Percentiles rank a stretch among this genome's conserved stretches.
Conservation (phyloP, 768 basidiomycete genomes). For the Mycena vulgaris region DNA sequence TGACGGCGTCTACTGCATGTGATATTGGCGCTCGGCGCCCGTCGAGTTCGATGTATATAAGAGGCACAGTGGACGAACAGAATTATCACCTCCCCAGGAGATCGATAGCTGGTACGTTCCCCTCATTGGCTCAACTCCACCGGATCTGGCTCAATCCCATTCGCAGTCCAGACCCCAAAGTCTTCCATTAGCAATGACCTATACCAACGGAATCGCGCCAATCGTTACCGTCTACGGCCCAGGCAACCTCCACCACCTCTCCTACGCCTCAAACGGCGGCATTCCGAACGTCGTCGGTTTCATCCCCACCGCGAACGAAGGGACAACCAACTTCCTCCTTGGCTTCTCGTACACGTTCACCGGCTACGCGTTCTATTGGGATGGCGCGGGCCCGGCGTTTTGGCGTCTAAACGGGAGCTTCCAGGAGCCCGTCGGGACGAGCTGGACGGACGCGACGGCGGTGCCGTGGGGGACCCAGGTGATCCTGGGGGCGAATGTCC, state of each 20-base stretch:
- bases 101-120: too few species aligned
- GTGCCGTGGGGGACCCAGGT: conserved; percentile 22
- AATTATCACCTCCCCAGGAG: too few species aligned
- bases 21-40: too few species aligned
- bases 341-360: conserved; percentile 21
- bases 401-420: conserved; percentile 8
- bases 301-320: not conserved
- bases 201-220: conserved; percentile 10
- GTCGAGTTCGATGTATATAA: too few species aligned
- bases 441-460: conserved; percentile 24
- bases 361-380: conserved; percentile 27
- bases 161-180: too few species aligned
- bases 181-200: too few species aligned
- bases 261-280: conserved; percentile 18
- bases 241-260: conserved; percentile 24
- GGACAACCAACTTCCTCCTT: conserved; percentile 17
- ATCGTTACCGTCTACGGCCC: conserved; percentile 24
- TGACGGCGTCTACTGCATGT: too few species aligned
- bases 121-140: too few species aligned
- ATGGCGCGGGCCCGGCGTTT: conserved; percentile 12
- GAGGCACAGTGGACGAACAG: too few species aligned
- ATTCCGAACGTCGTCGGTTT: conserved; percentile 11
- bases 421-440: conserved; percentile 20
- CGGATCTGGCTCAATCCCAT: too few species aligned
- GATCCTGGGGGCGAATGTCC: not conserved